Evolutionary conservation across 306 rosid genomes (phyloP), one percentile per base, ranked within the genome.

Genomic region (Rosa multiflora): DNA sequence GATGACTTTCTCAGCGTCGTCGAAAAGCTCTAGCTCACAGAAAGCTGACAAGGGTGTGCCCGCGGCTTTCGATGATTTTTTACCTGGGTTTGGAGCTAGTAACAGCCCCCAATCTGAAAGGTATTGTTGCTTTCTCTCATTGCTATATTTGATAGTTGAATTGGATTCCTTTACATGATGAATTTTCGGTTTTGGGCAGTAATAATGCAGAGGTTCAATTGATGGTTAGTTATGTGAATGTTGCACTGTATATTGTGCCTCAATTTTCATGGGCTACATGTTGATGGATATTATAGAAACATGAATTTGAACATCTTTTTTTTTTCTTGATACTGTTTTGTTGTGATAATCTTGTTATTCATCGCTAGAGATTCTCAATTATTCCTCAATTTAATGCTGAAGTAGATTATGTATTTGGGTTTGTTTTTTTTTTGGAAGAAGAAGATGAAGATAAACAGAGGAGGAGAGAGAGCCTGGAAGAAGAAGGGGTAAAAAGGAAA

Each of bases 21-120:
- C 37, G 37, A 32, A 32, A 32, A 32, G 37, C 37, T 32, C 37
- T 32, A 32, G 37, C 37, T 32, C 37, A 49, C 87, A 83, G 79
- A 90, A 84, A 79, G 77, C 85, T 52, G 90, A 70, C 70, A 89
- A 80, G 78, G 83, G 84, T 67, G 83, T 40, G 74, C 74, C 89
- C 4, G 74, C 90, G 5, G 88, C 73, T 70, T 91, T 92, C 35
- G 93, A 86, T 83, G 98, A 92, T 88, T 90, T 94, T 81, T 26
- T 94, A 53, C 91, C 96, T 72, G 99, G 97, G 55, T 92, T 92
- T 63, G 92, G 97, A 73, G 83, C 83, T 44, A 74, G 85, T 79
- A 86, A 85, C 77, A 87, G 56, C 61, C 44, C 89, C 37, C 81
- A 90, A 67, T 78, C 79, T 77, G 88, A 82, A 72, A 92, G 97